phyloP scores from a whole-genome alignment of 164 flowering plant genomes.

The Stephania yunnanensis region DNA sequence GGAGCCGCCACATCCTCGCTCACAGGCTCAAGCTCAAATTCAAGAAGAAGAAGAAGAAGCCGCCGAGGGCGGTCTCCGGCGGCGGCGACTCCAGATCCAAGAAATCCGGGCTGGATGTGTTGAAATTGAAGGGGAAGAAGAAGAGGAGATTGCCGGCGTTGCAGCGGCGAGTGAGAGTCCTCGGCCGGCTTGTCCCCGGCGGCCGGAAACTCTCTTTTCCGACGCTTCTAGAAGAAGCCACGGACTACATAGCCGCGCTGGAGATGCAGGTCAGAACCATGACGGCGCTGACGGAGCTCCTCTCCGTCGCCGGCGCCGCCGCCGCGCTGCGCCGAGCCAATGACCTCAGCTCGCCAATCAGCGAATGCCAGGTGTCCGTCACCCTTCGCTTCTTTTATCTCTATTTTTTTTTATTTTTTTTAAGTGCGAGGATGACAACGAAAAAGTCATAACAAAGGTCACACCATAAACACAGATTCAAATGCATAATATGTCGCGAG shows the following conservation, averaged over 20 bases:
- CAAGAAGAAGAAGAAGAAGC: constrained; percentile 43
- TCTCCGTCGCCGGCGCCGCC: constrained; percentile 24
- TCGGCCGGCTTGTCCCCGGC: constrained; percentile 82
- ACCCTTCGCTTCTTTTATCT: neutral
- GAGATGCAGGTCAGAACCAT: constrained; percentile 78
- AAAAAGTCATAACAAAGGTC: too few relatives aligned
- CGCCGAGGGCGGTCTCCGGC: neutral
- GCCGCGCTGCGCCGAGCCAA: neutral
- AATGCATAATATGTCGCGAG: too few relatives aligned
- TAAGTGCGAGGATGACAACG: too few relatives aligned
- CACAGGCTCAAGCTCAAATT: constrained; percentile 46
- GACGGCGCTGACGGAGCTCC: constrained; percentile 45
- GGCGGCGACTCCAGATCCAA: constrained; percentile 22
- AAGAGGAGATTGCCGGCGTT: constrained; percentile 31
- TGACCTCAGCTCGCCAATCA: neutral
- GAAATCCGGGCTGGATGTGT: constrained; percentile 28
- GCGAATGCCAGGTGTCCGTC: neutral
- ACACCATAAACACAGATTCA: too few relatives aligned
- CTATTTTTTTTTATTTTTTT: too few relatives aligned
- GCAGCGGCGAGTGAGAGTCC: constrained; percentile 38
- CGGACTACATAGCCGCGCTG: constrained; percentile 66
- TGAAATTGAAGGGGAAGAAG: constrained; percentile 30
- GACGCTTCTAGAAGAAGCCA: constrained; percentile 55
- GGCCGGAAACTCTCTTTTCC: constrained; percentile 60
- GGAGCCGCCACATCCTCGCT: constrained; percentile 72